Conservation (phyloP, 192 early-diverging fungal genomes). For the Cladochytrium replicatum region DNA sequence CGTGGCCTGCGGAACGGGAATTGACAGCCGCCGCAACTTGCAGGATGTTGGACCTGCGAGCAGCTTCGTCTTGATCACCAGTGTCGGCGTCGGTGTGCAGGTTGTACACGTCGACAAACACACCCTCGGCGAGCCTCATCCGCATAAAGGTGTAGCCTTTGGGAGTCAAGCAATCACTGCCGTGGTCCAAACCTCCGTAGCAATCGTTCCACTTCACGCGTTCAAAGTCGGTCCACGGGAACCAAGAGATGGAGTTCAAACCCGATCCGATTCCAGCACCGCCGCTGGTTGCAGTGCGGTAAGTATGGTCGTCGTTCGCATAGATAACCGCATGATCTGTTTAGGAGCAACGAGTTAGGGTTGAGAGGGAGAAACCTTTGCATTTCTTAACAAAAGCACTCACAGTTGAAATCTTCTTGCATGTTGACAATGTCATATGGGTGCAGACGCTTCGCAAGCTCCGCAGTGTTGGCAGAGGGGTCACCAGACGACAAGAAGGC, state of each 20-base stretch:
- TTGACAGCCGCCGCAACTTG: conserved; percentile 9
- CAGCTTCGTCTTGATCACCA: neutral
- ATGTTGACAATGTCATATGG: no score
- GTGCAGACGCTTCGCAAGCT: no score
- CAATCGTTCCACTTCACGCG: conserved; percentile 10
- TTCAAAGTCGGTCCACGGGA: conserved; percentile 1
- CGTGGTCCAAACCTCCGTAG: conserved; percentile 9
- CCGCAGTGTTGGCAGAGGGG: no score
- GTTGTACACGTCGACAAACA: conserved; percentile 13
- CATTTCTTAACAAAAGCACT: no score
- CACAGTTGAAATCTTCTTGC: no score
- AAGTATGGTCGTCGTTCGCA: conserved; percentile 12
- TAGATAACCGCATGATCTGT: conserved; percentile 11
- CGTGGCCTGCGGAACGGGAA: conserved; percentile 5
- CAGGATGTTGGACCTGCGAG: conserved; percentile 7
- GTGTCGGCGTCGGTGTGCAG: conserved; percentile 14
- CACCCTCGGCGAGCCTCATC: neutral
- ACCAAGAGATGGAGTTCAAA: conserved; percentile 13
- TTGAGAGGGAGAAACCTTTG: no score
- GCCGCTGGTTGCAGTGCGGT: conserved; percentile 9
- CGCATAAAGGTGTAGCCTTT: conserved; percentile 15
- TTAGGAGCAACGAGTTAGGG: no score
- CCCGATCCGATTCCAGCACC: conserved; percentile 8
- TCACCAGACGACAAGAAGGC: no score
- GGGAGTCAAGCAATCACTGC: conserved; percentile 13